Evolutionary conservation across 2,329 filamentous ascomycete genomes (phyloP).

Genomic region (Byssochlamys sp.): DNA sequence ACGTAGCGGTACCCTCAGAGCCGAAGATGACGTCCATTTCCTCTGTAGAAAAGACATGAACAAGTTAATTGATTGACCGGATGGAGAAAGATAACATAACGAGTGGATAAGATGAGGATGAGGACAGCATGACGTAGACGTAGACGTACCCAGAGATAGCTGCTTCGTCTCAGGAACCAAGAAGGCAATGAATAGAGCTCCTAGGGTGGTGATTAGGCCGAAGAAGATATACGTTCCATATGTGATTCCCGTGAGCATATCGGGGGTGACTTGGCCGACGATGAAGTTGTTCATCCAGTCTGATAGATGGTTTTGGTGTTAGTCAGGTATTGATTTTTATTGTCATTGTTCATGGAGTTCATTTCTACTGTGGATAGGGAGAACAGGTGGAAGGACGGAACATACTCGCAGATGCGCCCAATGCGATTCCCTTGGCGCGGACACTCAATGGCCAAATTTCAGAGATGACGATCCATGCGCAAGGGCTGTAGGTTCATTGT

Average conservation of each 20-base stretch:
- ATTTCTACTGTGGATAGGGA: conserved; percentile 3
- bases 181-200: conserved; percentile 26
- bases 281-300: conserved; percentile 49
- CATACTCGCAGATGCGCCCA: conserved; percentile 52
- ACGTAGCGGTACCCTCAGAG: conserved; percentile 55
- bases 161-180: conserved; percentile 44
- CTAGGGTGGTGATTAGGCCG: conserved; percentile 29
- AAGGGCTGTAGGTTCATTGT: conserved; percentile 34
- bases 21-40: conserved; percentile 59
- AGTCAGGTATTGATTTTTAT: neutral
- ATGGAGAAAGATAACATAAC: neutral
- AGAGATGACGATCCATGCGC: conserved; percentile 63
- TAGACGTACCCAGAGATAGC: conserved; percentile 25
- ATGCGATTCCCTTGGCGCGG: conserved; percentile 59
- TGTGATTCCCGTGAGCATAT: conserved; percentile 54
- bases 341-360: neutral
- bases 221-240: conserved; percentile 50
- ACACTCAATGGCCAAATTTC: conserved; percentile 66
- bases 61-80: conserved; percentile 1
- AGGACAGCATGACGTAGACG: neutral
- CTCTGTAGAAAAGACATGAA: conserved; percentile 21
- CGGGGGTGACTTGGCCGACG: conserved; percentile 60
- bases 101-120: neutral
- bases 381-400: conserved; percentile 3
- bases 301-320: neutral